These are phyloP conservation scores for Mortierella polycephala DNA, from an alignment of 371 early-diverging fungal genomes.

Conservation along the genomic window DNA sequence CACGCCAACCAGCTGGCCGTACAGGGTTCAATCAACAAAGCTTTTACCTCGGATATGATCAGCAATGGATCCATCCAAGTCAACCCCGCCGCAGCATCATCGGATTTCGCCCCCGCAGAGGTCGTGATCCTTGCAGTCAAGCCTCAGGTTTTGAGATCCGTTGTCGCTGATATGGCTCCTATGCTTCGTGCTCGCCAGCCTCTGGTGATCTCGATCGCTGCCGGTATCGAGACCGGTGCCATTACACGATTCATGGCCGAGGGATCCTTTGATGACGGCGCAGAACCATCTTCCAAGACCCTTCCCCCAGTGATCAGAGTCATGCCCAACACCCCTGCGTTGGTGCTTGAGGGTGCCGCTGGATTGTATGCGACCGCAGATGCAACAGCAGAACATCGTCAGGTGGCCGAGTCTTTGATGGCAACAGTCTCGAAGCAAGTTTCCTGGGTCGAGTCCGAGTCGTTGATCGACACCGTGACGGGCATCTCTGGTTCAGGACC, in stretches of 20 bases:
- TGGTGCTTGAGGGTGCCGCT: slow-evolving; percentile 88
- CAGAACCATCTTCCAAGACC: slow-evolving; percentile 1
- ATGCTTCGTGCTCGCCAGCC: slow-evolving; percentile 60
- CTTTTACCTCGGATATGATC: slow-evolving; percentile 13
- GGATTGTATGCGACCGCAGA: slow-evolving; percentile 80
- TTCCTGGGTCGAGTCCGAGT: slow-evolving; percentile 84
- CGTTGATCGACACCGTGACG: slow-evolving; percentile 88
- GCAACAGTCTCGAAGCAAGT: slow-evolving; percentile 78
- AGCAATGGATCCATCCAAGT: slow-evolving; percentile 33
- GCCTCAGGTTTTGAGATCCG: slow-evolving; percentile 84
- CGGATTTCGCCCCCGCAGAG: slow-evolving; percentile 62
- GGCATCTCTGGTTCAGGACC: slow-evolving; percentile 91
- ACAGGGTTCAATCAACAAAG: slow-evolving; percentile 24
- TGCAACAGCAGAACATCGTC: slow-evolving; percentile 71
- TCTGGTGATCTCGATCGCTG: slow-evolving; percentile 89
- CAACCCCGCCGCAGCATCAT: slow-evolving; percentile 45
- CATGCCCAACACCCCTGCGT: slow-evolving; percentile 96
- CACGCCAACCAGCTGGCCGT: slow-evolving; percentile 60
- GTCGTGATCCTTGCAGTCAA: slow-evolving; percentile 91
- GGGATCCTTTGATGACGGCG: slow-evolving; percentile 11
- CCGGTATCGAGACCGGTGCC: slow-evolving; percentile 84
- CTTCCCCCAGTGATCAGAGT: slow-evolving; percentile 78
- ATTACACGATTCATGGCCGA: slow-evolving; percentile 77
- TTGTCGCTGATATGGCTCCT: slow-evolving; percentile 64
- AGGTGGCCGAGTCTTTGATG: slow-evolving; percentile 73